Evolutionary conservation across 306 rosid genomes (phyloP).

Genomic region (Vigna nakashimae): DNA sequence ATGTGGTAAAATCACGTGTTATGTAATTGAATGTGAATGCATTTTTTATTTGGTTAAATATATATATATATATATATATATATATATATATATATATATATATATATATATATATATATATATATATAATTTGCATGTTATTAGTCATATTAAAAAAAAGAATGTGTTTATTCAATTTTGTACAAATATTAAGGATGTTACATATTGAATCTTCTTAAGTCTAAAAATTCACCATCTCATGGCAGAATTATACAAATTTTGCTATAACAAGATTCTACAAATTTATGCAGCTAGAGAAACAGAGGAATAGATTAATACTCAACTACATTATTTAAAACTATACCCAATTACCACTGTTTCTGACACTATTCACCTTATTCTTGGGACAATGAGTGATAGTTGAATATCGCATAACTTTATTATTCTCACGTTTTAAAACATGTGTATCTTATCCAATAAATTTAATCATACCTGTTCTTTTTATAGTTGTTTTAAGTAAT

Average conservation of each 20-base stretch:
- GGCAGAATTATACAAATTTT: not conserved
- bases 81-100: no score
- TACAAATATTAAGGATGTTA: no score
- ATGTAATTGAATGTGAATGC: no score
- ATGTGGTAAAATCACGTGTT: no score
- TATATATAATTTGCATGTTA: no score
- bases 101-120: no score
- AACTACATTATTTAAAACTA: constrained; percentile 20
- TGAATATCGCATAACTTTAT: not conserved
- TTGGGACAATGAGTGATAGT: not conserved
- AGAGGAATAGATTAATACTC: not conserved
- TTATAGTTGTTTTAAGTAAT: not conserved
- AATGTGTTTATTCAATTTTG: no score
- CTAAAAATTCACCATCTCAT: not conserved
- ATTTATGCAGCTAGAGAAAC: not conserved
- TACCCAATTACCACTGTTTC: not conserved
- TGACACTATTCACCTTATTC: not conserved
- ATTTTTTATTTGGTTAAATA: no score
- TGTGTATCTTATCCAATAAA: not conserved
- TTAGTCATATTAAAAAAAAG: no score
- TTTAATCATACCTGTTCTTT: not conserved
- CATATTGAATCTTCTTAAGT: no score
- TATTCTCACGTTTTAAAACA: not conserved
- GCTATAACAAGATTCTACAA: not conserved
- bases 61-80: no score